Conservation (phyloP, 805 yeast species). For the Schizosaccharomyces pombe region DNA sequence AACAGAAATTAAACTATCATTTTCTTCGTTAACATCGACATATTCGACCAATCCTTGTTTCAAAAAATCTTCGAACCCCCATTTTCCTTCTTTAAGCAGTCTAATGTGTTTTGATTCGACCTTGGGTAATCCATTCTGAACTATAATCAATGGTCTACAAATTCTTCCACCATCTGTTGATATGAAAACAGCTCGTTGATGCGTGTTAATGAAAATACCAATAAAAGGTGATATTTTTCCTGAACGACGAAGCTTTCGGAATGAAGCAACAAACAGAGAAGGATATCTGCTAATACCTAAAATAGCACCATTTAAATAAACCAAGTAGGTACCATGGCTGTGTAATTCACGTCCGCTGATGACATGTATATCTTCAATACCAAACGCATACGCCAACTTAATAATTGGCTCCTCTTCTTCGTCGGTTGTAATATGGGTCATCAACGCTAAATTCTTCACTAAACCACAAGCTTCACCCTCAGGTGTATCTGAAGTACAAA, state of each 20-base stretch:
- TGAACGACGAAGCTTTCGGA: constrained; percentile 58
- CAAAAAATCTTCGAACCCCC: constrained; percentile 82
- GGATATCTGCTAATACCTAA: constrained; percentile 79
- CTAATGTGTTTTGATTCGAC: constrained; percentile 51
- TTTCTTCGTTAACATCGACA: constrained; percentile 90
- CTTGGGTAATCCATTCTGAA: constrained; percentile 42
- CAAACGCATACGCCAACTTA: constrained; percentile 52
- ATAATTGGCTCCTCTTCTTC: constrained; percentile 82
- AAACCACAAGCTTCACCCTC: constrained; percentile 99
- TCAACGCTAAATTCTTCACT: constrained; percentile 84
- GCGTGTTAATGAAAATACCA: constrained; percentile 70
- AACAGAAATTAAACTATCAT: constrained; percentile 76
- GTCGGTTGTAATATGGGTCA: constrained; percentile 97
- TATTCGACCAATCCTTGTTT: constrained; percentile 76
- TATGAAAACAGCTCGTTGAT: constrained; percentile 81
- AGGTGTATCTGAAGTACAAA: constrained; percentile 95
- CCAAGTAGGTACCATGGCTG: constrained; percentile 53
- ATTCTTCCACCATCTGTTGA: constrained; percentile 98
- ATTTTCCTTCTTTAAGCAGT: constrained; percentile 37
- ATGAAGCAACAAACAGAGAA: constrained; percentile 49
- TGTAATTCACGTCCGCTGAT: constrained; percentile 71
- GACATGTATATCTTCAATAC: constrained; percentile 66
- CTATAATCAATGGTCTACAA: constrained; percentile 86
- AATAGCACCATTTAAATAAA: constrained; percentile 81
- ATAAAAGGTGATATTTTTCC: constrained; percentile 77